Evolutionary conservation across 345 rosid species (phyloP), one percentile per base, ranked within the genome.

Genomic region (Rhodamnia rubescens): DNA sequence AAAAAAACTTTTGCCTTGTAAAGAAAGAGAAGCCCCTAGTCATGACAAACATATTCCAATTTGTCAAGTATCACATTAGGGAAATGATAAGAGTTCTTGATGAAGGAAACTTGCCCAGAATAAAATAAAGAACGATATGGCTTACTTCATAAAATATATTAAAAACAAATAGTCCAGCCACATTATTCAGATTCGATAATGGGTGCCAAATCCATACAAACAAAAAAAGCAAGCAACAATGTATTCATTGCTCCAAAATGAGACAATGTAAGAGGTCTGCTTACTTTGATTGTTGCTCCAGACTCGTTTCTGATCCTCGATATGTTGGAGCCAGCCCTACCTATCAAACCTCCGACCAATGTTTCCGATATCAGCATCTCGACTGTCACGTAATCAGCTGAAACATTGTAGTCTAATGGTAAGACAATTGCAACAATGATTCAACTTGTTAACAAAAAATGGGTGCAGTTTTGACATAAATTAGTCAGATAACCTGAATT

Each of bases 321-420:
- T 85, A 93, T 94, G 86, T 94, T 94, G 86, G 95, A 88, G 58
- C 96, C 96, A 16, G 89, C 82, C 84, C 93, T 87, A 21, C 95
- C 94, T 7, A 94, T 94, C 91, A 93, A 86, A 83, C 95, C 95
- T 81, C 95, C 95, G 82, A 94, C 92, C 89, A 90, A 29, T 4
- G 92, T 85, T 85, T 93, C 95, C 54, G 93, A 87, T 83, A 93
- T 90, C 94, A 92, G 86, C 96, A 92, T 92, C 91, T 92, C 94
- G 50, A 92, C 61, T 7, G 93, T 93, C 69, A 93, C 92, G 85
- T 90, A 92, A 52, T 90, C 95, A 94, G 94, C 96, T 93, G 95
- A 92, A 92, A 91, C 92, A 93, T 89, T 89, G 93, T 91, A 90
- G 89, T 93, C 92, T 92, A 90, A 91, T 91, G 93, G 90, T 92